Conservation (phyloP, 2,329 filamentous ascomycete genomes). For the Ascochyta pisi region DNA sequence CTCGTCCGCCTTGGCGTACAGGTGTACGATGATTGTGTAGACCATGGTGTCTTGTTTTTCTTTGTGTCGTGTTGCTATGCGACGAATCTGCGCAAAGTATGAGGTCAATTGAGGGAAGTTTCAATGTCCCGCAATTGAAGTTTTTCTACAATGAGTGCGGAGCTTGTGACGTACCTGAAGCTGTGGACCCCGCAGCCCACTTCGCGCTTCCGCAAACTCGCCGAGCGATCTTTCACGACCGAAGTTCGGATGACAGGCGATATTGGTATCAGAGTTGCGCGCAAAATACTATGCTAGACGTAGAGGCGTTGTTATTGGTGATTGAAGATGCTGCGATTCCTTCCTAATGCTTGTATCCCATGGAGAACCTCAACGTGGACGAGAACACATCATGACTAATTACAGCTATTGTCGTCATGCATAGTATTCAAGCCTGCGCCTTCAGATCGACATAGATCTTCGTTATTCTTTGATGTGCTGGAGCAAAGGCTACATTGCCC, state of each 20-base stretch:
- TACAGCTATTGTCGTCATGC: neutral
- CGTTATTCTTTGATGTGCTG: constrained; percentile 29
- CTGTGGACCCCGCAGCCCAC: constrained; percentile 20
- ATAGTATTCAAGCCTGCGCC: constrained; percentile 4
- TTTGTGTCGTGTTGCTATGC: neutral
- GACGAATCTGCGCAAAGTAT: neutral
- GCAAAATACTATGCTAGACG: no score
- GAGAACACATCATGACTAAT: no score
- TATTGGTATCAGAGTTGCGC: neutral
- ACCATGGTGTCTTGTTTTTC: constrained; percentile 56
- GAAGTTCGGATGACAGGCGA: neutral
- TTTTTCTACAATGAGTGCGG: constrained; percentile 6
- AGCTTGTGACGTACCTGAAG: constrained; percentile 19
- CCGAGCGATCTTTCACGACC: constrained; percentile 12
- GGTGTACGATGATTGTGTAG: constrained; percentile 73
- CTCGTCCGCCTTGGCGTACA: constrained; percentile 72
- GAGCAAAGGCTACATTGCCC: constrained; percentile 32
- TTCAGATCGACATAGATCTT: constrained; percentile 41
- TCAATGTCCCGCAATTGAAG: constrained; percentile 4
- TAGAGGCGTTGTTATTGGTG: no score
- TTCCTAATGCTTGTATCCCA: no score
- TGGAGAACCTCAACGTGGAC: no score
- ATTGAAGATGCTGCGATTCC: no score
- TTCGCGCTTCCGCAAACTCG: constrained; percentile 13
- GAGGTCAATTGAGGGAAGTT: neutral